A percentile compares a stretch with the other conserved stretches of the same genome.
phyloP scores from a whole-genome alignment of 495 filamentous ascomycete genomes.

The Pseudoneurospora amorphoporcata region DNA sequence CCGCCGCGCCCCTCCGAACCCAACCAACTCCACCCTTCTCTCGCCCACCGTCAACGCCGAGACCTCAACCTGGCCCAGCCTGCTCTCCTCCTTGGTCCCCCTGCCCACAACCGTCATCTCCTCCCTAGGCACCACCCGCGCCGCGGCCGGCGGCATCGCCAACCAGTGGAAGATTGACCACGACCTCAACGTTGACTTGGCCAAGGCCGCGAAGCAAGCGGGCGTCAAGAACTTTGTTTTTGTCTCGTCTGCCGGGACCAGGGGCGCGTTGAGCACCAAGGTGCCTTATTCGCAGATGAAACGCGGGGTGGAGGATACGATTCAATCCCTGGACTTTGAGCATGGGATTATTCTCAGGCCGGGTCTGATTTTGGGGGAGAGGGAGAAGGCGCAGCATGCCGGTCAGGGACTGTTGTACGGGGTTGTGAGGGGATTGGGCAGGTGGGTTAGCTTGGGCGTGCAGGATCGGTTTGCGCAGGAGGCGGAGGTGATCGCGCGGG shows the following conservation, averaged over 20 bases:
- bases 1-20: conserved; percentile 36
- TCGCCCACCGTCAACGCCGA: conserved; percentile 36
- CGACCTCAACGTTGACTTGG: conserved; percentile 61
- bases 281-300: conserved; percentile 66
- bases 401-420: conserved; percentile 36
- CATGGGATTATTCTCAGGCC: conserved; percentile 64
- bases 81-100: conserved; percentile 43
- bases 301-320: conserved; percentile 65
- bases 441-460: conserved; percentile 25
- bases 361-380: conserved; percentile 60
- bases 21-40: conserved; percentile 36
- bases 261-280: conserved; percentile 18
- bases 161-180: conserved; percentile 71
- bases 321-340: conserved; percentile 61
- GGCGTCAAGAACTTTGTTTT: conserved; percentile 60
- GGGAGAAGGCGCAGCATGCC: conserved; percentile 44
- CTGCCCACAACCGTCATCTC: conserved; percentile 52
- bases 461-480: conserved; percentile 68
- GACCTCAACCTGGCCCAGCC: conserved; percentile 43
- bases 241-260: conserved; percentile 46
- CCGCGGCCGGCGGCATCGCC: conserved; percentile 53
- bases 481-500: conserved; percentile 59
- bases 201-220: conserved; percentile 51
- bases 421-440: conserved; percentile 44
- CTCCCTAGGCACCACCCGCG: conserved; percentile 56